phyloP scores from a whole-genome alignment of 805 yeast species.

The Hanseniaspora jakobsenii region DNA sequence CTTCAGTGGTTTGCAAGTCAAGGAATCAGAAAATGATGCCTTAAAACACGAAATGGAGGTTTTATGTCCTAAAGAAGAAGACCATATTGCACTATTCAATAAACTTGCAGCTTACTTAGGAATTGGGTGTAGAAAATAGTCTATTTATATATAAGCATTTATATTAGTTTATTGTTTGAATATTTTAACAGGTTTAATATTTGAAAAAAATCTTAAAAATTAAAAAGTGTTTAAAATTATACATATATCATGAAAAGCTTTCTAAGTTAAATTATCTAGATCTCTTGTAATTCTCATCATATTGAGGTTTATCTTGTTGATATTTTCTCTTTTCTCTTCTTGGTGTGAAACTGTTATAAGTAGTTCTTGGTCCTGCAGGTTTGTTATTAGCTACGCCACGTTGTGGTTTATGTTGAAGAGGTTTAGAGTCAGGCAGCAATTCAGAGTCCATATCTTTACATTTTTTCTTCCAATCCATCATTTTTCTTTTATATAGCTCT shows the following conservation, averaged over 20 bases:
- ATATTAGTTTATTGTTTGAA: too few species aligned
- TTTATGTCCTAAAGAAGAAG: conserved; percentile 31
- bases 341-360: conserved; percentile 10
- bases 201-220: too few species aligned
- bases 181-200: too few species aligned
- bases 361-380: conserved; percentile 9
- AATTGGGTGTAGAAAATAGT: conserved; percentile 39
- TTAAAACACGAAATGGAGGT: conserved; percentile 23
- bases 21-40: conserved; percentile 26
- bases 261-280: conserved; percentile 13
- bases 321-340: conserved; percentile 14
- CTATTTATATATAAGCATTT: too few species aligned
- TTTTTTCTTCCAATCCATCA: conserved; percentile 68
- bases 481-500: conserved; percentile 64
- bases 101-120: conserved; percentile 63
- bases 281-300: conserved; percentile 12
- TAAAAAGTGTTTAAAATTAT: too few species aligned
- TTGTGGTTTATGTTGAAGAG: conserved; percentile 22
- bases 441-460: conserved; percentile 43
- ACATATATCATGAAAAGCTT: too few species aligned
- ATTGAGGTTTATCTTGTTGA: conserved; percentile 8
- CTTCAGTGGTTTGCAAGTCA: conserved; percentile 31
- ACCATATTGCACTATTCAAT: conserved; percentile 44
- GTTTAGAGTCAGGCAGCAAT: conserved; percentile 30
- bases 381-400: not conserved